Conservation (phyloP, 129 eudicot genomes). For the Artemisia argyi region DNA sequence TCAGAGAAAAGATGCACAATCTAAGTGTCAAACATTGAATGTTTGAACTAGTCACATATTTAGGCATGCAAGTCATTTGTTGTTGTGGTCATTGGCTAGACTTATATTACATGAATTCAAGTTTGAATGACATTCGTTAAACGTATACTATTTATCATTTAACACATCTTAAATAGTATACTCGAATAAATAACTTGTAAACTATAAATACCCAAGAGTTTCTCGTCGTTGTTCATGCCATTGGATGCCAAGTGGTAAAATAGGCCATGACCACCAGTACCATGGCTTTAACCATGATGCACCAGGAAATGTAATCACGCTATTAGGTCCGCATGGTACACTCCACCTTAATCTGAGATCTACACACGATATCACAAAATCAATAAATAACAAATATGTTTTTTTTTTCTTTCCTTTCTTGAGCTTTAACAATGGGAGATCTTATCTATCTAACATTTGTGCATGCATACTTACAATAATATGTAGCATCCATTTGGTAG, state of each 20-base stretch:
- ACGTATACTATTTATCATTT: not conserved
- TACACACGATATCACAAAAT: conserved; percentile 16
- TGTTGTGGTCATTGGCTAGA: too few relatives aligned
- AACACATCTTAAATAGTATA: not conserved
- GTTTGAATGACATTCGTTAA: too few relatives aligned
- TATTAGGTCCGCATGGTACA: conserved; percentile 83
- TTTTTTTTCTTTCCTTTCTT: not conserved
- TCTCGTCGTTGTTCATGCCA: conserved; percentile 86
- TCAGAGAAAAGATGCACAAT: too few relatives aligned
- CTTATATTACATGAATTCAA: too few relatives aligned
- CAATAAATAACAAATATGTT: not conserved
- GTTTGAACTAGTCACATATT: too few relatives aligned
- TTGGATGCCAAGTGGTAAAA: conserved; percentile 81
- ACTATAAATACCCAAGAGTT: conserved; percentile 58
- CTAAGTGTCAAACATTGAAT: too few relatives aligned
- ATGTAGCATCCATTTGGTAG: conserved; percentile 97
- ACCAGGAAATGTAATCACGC: conserved; percentile 94
- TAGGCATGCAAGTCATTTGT: too few relatives aligned
- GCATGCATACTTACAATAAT: conserved; percentile 63
- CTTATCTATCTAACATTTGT: not conserved
- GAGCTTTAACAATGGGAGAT: not conserved
- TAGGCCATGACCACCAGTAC: conserved; percentile 99
- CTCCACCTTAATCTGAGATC: conserved; percentile 92
- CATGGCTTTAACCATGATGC: conserved; percentile 94
- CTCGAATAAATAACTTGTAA: not conserved